Conservation (phyloP, 2,329 filamentous ascomycete species). For the Exophiala xenobiotica region DNA sequence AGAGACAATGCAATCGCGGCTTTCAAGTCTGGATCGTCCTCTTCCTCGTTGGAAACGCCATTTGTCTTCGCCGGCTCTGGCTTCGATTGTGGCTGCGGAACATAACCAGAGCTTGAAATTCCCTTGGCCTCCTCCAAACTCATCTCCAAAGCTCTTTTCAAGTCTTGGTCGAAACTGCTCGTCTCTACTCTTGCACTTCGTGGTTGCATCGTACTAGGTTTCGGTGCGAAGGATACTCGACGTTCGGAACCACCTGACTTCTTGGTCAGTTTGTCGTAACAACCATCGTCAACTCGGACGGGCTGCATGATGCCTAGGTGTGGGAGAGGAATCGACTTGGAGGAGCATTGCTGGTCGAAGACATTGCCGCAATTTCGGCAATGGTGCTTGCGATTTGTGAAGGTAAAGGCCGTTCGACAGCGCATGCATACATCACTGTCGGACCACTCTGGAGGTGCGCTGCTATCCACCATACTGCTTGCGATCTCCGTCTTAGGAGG, state of each 20-base stretch:
- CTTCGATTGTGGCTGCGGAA: constrained; percentile 58
- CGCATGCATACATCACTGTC: constrained; percentile 99
- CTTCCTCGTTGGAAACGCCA: constrained; percentile 57
- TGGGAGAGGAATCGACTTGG: constrained; percentile 81
- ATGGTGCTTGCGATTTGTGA: constrained; percentile 97
- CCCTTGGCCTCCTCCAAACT: constrained; percentile 89
- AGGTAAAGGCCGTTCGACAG: constrained; percentile 90
- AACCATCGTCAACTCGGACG: constrained; percentile 94
- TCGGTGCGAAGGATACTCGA: constrained; percentile 45
- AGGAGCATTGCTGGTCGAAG: constrained; percentile 92
- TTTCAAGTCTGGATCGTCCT: constrained; percentile 89
- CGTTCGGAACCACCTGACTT: constrained; percentile 45
- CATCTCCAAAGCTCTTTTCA: constrained; percentile 93
- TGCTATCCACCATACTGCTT: constrained; percentile 98
- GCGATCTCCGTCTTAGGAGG: constrained; percentile 82
- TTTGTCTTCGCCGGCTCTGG: constrained; percentile 41
- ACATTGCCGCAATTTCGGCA: constrained; percentile 97
- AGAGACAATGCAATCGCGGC: constrained; percentile 93
- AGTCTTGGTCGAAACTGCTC: constrained; percentile 88
- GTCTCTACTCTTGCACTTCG: constrained; percentile 77
- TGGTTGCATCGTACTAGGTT: constrained; percentile 82
- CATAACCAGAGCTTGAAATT: constrained; percentile 66
- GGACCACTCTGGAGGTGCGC: constrained; percentile 92
- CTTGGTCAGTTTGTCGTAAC: constrained; percentile 83
- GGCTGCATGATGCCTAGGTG: constrained; percentile 89